Evolutionary conservation across 2,329 filamentous ascomycete genomes (phyloP), one percentile per base, ranked within the genome.

Genomic region (Sphaerulina musiva): DNA sequence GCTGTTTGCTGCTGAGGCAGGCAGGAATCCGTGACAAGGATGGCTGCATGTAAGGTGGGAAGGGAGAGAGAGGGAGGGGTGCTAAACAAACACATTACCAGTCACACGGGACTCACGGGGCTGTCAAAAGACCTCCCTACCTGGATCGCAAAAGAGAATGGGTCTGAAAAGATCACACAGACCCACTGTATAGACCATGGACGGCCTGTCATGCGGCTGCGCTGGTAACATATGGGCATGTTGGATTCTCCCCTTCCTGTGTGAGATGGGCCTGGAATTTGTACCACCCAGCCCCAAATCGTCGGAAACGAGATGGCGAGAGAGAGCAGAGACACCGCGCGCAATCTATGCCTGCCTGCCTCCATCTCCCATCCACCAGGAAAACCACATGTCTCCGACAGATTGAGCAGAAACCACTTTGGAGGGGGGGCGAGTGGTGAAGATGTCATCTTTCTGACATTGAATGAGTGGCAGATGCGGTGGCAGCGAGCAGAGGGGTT

Each of bases 151-250:
- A 23, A 45, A 44, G 41, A 40, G 48, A 39, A 51, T 34, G 34
- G 38, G 20, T 38, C 43, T 23, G 32, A 45, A 39, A 41, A 36
- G 34, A 46, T 45, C 14, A 17, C 12, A 36, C 8, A 36, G 54
- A 47, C 54, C 49, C 54, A 42, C 54, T 55, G 41, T 51, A 48
- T 43, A 40, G 50, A 53, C 36, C 46, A 56, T 31, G 44, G 36
- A 46, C 45, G 34, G 48, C 47, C 57, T 55, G 57, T 59, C 57
- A 59, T 52, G 57, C 54, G 54, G 46, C 51, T 48, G 38, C 38
- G 32, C 42, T 46, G 46, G 54, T 51, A 46, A 53, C 54, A 50
- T 38, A 54, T 50, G 54, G 14, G 14, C 14, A 17, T 17, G 14
- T 17, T 17, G 50, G 50, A 46, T 42, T 51, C 32, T 53, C 48